phyloP scores from a whole-genome alignment of 805 yeast genomes.

The Candida adriatica region DNA sequence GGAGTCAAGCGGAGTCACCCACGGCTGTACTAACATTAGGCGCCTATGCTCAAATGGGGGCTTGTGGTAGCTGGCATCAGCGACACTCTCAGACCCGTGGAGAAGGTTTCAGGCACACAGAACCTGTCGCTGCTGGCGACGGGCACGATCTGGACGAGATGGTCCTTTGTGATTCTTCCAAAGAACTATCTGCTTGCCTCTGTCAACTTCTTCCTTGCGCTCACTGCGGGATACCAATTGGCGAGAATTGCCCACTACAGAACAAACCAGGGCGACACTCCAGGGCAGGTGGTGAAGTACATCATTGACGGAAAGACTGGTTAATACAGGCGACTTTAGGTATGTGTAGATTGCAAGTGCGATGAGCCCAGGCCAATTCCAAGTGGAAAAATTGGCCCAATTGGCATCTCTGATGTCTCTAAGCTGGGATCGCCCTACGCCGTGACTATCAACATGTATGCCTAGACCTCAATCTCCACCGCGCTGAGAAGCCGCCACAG shows the following conservation, averaged over 20 bases:
- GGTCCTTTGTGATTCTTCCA: constrained; percentile 93
- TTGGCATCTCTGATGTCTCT: too few species aligned
- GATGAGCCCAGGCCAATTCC: too few species aligned
- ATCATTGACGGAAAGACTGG: constrained; percentile 44
- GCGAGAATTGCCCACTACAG: constrained; percentile 67
- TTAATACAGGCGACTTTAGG: too few species aligned
- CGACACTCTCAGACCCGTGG: constrained; percentile 88
- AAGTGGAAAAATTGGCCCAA: too few species aligned
- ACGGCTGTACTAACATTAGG: constrained; percentile 6
- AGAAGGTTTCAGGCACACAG: constrained; percentile 83
- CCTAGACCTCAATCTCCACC: background rate
- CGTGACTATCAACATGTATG: too few species aligned
- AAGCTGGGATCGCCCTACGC: too few species aligned
- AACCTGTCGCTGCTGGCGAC: constrained; percentile 70
- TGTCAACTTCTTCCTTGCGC: constrained; percentile 88
- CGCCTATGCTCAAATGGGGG: constrained; percentile 49
- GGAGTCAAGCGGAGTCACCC: too few species aligned
- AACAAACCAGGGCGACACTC: constrained; percentile 52
- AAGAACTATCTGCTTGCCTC: constrained; percentile 82
- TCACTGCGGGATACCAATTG: constrained; percentile 84
- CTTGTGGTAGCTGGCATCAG: constrained; percentile 86
- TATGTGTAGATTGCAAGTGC: too few species aligned
- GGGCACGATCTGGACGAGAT: constrained; percentile 95
- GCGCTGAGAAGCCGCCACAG: background rate
- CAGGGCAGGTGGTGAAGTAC: constrained; percentile 50